A percentile compares a stretch with the other conserved stretches of the same genome.
phyloP scores from a whole-genome alignment of 306 rosid genomes.

The Abrus precatorius region DNA sequence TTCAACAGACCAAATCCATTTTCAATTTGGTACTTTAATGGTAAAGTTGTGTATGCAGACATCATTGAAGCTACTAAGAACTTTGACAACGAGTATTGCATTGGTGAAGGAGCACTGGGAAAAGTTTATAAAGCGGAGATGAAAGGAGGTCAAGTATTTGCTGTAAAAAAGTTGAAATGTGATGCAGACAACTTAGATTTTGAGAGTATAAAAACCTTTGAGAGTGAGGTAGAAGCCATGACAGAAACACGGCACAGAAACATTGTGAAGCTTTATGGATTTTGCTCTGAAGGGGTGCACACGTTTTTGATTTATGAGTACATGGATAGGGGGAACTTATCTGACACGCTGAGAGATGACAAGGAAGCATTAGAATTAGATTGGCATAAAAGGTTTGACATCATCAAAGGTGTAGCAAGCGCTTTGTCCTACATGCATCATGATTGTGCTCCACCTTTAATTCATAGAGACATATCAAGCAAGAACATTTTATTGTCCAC shows the following conservation, averaged over 20 bases:
- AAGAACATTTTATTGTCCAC: conserved; percentile 52
- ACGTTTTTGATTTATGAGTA: conserved; percentile 59
- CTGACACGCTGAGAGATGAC: conserved; percentile 41
- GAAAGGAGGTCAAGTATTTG: conserved; percentile 58
- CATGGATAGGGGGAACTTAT: conserved; percentile 58
- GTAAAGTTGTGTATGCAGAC: conserved; percentile 53
- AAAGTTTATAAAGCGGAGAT: conserved; percentile 55
- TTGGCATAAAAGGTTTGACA: conserved; percentile 53
- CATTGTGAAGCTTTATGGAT: conserved; percentile 63
- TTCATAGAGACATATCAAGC: conserved; percentile 62
- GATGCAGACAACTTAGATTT: conserved; percentile 46
- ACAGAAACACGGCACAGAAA: conserved; percentile 56
- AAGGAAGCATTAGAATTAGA: conserved; percentile 47
- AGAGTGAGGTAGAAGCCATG: conserved; percentile 55
- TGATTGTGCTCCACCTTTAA: conserved; percentile 48
- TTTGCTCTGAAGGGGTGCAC: conserved; percentile 54
- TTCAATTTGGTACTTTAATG: conserved; percentile 58
- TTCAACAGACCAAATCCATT: conserved; percentile 35
- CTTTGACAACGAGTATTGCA: conserved; percentile 51
- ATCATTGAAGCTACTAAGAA: conserved; percentile 56
- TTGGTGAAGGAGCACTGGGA: conserved; percentile 59
- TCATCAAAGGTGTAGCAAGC: conserved; percentile 55
- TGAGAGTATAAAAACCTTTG: conserved; percentile 48
- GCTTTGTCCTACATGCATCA: conserved; percentile 55
- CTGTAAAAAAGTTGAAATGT: conserved; percentile 57